Evolutionary conservation across 2,329 filamentous ascomycete genomes (phyloP), one percentile per base, ranked within the genome.

Genomic region (Aspergillus calidoustus): DNA sequence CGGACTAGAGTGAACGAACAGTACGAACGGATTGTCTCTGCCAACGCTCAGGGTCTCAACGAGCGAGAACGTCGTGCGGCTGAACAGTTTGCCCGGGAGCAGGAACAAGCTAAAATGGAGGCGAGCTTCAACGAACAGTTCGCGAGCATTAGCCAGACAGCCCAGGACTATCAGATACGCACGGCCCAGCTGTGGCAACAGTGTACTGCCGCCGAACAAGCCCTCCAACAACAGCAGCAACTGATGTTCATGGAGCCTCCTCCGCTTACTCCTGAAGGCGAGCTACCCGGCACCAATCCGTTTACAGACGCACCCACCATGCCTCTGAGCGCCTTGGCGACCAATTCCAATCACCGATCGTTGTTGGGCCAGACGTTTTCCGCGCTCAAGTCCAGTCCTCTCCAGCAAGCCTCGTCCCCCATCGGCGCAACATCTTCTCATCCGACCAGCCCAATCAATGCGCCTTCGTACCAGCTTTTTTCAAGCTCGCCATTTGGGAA

Each of bases 1-100:
- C 83, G 83, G 60, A 79, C 80, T 43, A 84, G 86, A 68, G 81
- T 88, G 57, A 84, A 84, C 54, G 85, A 88, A 68, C 86, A 89
- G 74, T 82, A 87, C 68, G 85, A 88, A 60, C 82, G 84, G 57
- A 83, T 88, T 59, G 79, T 83, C 43, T 81, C 82, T 46, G 85
- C 85, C 71, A 87, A 87, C 68, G 79, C 78, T n/a, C 83, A 86
- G 67, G 83, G 82, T 7, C 79, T 84, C 56, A 83, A 84, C 55
- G 84, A 84, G 66, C 81, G 84, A 69, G 84, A 82, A 65, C 78
- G 80, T 34, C 80, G 78, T 52, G 78, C 80, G 38, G 80, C 80
- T 2, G 80, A 82, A 62, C 79, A 81, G 54, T 76, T 77, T 59
- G 79, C 79, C 22, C 74, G 77, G 62, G 80, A 81, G 61, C 73